phyloP scores from a whole-genome alignment of 2,329 filamentous ascomycete genomes.

The Exophiala dermatitidis region DNA sequence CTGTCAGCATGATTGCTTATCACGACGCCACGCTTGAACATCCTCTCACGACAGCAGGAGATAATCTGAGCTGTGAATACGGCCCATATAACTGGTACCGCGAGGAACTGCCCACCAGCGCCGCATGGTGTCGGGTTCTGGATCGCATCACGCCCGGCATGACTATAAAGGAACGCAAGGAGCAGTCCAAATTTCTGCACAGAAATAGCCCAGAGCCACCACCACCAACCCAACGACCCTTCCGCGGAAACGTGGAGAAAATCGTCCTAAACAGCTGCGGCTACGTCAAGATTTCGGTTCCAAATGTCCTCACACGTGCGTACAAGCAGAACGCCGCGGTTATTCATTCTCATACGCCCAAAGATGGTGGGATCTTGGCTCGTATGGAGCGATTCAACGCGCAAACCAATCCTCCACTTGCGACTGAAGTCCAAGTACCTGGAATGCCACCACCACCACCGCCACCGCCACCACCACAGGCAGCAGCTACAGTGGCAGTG shows the following conservation, averaged over 20 bases:
- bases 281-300: slow-evolving; percentile 40
- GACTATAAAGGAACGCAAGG: slow-evolving; percentile 34
- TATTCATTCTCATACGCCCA: neutral
- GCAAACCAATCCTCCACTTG: neutral
- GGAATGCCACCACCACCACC: neutral
- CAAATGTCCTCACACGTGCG: slow-evolving; percentile 24
- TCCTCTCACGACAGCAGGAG: slow-evolving; percentile 7
- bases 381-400: slow-evolving; percentile 10
- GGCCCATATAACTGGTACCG: slow-evolving; percentile 31
- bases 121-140: slow-evolving; percentile 47
- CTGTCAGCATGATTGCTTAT: slow-evolving; percentile 56
- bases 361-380: slow-evolving; percentile 15
- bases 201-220: neutral
- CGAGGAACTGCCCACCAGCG: slow-evolving; percentile 32
- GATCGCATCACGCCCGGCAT: slow-evolving; percentile 45
- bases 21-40: slow-evolving; percentile 10
- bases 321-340: slow-evolving; percentile 34
- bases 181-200: slow-evolving; percentile 27
- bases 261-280: slow-evolving; percentile 56
- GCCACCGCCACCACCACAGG: neutral
- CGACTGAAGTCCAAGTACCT: neutral
- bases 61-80: slow-evolving; percentile 14
- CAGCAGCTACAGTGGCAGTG: neutral
- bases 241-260: slow-evolving; percentile 33
- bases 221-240: slow-evolving; percentile 15